Conservation (phyloP, 1,139 yeast species). For the Kurtzmaniella quercitrusa region DNA sequence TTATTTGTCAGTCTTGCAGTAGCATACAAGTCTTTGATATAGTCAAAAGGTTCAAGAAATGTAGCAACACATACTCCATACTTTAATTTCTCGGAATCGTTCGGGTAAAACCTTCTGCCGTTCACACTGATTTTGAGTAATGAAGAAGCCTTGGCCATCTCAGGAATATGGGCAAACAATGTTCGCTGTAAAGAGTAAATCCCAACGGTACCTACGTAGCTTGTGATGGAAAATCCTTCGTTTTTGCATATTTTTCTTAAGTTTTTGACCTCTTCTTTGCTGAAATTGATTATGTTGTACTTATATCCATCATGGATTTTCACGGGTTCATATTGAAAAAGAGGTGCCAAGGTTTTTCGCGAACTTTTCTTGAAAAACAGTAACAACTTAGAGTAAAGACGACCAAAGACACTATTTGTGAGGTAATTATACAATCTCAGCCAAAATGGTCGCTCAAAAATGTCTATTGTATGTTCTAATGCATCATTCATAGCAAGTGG, state of each 20-base stretch:
- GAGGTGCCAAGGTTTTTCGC: conserved; percentile 7
- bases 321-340: conserved; percentile 2
- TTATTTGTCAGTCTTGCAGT: neutral
- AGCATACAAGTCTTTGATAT: neutral
- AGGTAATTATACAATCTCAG: neutral
- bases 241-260: conserved; percentile 1
- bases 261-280: conserved; percentile 3
- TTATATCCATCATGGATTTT: conserved; percentile 5
- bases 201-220: conserved; percentile 2
- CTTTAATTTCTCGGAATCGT: conserved; percentile 5
- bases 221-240: conserved; percentile 3
- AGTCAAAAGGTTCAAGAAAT: conserved; percentile 2
- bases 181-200: conserved; percentile 3
- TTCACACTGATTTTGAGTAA: conserved; percentile 15
- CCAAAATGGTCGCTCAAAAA: conserved; percentile 3
- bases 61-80: conserved; percentile 19
- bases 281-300: conserved; percentile 10
- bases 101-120: conserved; percentile 24
- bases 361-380: conserved; percentile 3
- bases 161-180: neutral
- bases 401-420: neutral
- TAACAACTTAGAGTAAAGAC: neutral
- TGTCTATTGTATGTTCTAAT: conserved; percentile 3
- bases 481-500: conserved; percentile 4
- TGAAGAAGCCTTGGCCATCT: conserved; percentile 10